phyloP scores from a whole-genome alignment of 2,329 filamentous ascomycete genomes.

The Sarocladium brachiariae region DNA sequence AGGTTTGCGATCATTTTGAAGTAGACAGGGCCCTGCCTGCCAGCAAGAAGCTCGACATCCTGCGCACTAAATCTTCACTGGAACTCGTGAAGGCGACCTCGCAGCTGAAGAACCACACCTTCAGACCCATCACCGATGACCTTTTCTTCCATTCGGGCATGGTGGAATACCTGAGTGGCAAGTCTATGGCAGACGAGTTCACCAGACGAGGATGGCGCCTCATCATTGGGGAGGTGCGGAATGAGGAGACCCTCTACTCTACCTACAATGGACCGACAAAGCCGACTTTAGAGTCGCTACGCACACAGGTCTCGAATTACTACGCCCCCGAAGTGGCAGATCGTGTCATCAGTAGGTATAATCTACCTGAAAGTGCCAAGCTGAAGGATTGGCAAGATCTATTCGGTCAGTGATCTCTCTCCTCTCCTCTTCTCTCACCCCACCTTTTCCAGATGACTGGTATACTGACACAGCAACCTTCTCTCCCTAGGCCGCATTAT shows the following conservation, averaged over 20 bases:
- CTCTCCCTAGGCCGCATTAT: constrained; percentile 22
- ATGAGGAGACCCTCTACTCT: constrained; percentile 37
- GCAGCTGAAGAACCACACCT: constrained; percentile 37
- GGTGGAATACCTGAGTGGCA: constrained; percentile 29
- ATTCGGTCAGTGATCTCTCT: constrained; percentile 25
- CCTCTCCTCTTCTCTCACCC: too few relatives aligned
- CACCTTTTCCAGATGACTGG: too few relatives aligned
- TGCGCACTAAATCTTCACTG: constrained; percentile 24
- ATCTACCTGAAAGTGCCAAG: constrained; percentile 22
- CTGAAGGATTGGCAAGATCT: constrained; percentile 28
- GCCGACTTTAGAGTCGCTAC: constrained; percentile 25
- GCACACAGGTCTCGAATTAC: constrained; percentile 34
- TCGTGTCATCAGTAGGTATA: constrained; percentile 28
- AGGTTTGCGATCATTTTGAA: constrained; percentile 29
- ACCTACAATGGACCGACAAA: constrained; percentile 30
- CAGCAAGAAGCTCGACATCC: constrained; percentile 22
- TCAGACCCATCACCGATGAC: constrained; percentile 36
- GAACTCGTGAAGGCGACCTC: constrained; percentile 28
- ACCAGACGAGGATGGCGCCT: constrained; percentile 25
- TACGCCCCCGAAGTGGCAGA: constrained; percentile 32
- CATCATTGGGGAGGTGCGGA: constrained; percentile 35
- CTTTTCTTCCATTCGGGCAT: constrained; percentile 32
- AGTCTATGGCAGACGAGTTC: constrained; percentile 31
- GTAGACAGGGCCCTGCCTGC: constrained; percentile 18
- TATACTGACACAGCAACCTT: not conserved